Evolutionary conservation across 768 basidiomycete genomes (phyloP).

Genomic region (Tulasnella calospora): DNA sequence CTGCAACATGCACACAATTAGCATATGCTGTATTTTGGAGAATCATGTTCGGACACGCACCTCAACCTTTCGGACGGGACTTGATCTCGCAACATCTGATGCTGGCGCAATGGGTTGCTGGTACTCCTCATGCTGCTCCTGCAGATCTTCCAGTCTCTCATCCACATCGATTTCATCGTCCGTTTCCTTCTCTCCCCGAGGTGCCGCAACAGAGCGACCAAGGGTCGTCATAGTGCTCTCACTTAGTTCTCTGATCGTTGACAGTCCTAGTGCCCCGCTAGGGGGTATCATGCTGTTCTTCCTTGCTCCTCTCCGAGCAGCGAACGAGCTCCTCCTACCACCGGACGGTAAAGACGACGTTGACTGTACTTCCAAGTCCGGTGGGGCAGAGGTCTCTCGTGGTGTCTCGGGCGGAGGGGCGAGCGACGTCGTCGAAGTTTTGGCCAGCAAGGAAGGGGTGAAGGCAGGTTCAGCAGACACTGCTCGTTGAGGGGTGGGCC

Average conservation of each 20-base stretch:
- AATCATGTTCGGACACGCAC: too few relatives aligned
- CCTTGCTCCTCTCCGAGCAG: too few relatives aligned
- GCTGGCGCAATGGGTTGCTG: too few relatives aligned
- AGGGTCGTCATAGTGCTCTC: too few relatives aligned
- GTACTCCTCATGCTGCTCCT: not conserved
- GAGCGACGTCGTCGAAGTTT: not conserved
- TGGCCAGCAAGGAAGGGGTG: too few relatives aligned
- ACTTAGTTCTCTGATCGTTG: too few relatives aligned
- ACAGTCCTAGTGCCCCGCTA: too few relatives aligned
- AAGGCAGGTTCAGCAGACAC: not conserved
- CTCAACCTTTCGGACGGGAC: too few relatives aligned
- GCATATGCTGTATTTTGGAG: not conserved
- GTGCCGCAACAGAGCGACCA: not conserved
- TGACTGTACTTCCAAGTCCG: not conserved
- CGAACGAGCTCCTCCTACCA: too few relatives aligned
- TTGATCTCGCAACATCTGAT: too few relatives aligned
- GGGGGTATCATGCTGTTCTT: too few relatives aligned
- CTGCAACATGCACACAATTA: not conserved
- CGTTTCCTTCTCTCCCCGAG: not conserved
- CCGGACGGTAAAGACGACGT: too few relatives aligned
- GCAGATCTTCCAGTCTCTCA: not conserved
- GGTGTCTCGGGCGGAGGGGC: not conserved
- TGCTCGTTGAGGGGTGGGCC: not conserved
- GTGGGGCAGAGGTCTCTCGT: not conserved
- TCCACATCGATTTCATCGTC: not conserved